These are phyloP conservation scores for Fusarium multiceps DNA, from an alignment of 2,329 filamentous ascomycete genomes.

Conservation along the genomic window DNA sequence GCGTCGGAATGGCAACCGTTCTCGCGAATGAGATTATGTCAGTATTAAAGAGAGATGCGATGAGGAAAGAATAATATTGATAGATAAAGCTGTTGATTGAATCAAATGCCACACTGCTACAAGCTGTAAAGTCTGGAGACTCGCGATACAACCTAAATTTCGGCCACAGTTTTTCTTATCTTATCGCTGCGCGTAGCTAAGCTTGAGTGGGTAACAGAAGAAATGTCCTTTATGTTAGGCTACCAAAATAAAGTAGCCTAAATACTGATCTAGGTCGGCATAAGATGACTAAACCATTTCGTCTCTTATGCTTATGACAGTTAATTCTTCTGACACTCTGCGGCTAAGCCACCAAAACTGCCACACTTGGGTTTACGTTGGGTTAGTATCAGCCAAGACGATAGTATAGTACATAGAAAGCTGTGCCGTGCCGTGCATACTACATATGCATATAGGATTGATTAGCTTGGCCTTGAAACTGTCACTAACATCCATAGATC, in stretches of 20 bases:
- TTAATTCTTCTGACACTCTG: no score
- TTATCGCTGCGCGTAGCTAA: conserved; percentile 35
- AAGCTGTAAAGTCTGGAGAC: conserved; percentile 6
- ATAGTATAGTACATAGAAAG: not conserved
- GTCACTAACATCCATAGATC: not conserved
- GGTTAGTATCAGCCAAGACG: not conserved
- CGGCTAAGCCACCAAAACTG: not conserved
- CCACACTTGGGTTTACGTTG: not conserved
- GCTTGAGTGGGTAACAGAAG: not conserved
- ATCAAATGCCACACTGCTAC: conserved; percentile 15
- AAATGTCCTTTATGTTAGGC: no score
- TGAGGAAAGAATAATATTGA: conserved; percentile 10
- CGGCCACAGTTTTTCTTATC: conserved; percentile 36
- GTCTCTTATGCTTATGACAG: no score
- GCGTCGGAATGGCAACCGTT: not conserved
- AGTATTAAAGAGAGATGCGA: not conserved
- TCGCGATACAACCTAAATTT: conserved; percentile 39
- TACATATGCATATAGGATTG: not conserved
- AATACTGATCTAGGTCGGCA: no score
- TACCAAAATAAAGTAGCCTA: no score
- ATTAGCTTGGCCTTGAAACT: not conserved
- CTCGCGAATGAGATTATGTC: not conserved
- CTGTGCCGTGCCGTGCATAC: not conserved
- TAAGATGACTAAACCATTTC: no score
- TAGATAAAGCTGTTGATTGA: conserved; percentile 31